Evolutionary conservation across 805 yeast genomes (phyloP), one percentile per base, ranked within the genome.

Genomic region (Brettanomyces custersianus): DNA sequence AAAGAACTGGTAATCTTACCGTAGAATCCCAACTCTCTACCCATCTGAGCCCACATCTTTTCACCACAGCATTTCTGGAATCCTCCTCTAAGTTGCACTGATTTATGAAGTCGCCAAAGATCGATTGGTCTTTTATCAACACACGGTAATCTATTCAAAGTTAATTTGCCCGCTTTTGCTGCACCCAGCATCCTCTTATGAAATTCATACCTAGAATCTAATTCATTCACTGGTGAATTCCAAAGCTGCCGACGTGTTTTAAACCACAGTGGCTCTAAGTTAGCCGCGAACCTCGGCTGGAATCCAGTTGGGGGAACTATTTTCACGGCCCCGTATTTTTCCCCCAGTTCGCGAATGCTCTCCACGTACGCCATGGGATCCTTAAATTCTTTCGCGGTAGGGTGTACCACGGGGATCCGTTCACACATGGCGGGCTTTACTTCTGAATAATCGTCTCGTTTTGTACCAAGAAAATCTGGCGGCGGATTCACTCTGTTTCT

Each of bases 21-120:
- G 22, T 74, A 69, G 51, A 77, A 81, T 0, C 94, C 94, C 34
- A 85, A 59, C 46, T 83, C 94, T 37, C 87, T 65, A 11, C 90
- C 90, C 8, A 85, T 70, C 49, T 81, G 86, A 1, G 86, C 86
- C 95, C 95, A 85, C 31, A 74, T 62, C 48, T 81, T 80, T 38
- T 69, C 70, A 37, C 67, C 55, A 31, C 80, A 71, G n/a, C 84
- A 87, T 9, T 57, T 64, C 9, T 65, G 63, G 50, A 66, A 77
- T 0, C 94, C 94, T 15, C 92, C 92, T 40, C 80, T 62, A 13
- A 70, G 51, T 15, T 68, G 60, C 2, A 84, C 92, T 11, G 74
- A 65, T 26, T 68, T 60, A 45, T 72, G 68, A 27, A 83, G 55
- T 29, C 72, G 63, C 53, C 66, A 82, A 24, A 83, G 59, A 55